These are phyloP conservation scores for Chernovozyma aurita DNA, from an alignment of 1,139 yeast genomes.

Conservation along the genomic window DNA sequence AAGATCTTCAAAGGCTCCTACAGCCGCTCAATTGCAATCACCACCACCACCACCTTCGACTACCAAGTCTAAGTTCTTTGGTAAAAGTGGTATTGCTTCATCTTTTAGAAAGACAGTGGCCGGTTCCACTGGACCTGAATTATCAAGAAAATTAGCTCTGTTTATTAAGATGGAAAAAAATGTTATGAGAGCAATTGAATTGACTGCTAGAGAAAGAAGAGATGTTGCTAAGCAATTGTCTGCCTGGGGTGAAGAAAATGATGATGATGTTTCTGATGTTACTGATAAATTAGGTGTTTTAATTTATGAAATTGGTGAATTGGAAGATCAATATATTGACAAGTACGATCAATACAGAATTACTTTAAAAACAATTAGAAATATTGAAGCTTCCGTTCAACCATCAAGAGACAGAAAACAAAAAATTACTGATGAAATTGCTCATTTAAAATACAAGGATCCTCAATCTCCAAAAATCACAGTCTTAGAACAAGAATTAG, in stretches of 20 bases:
- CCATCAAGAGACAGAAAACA: conserved; percentile 98
- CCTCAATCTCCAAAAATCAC: conserved; percentile 95
- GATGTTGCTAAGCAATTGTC: conserved; percentile 96
- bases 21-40: conserved; percentile 89
- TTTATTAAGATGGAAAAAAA: conserved; percentile 95
- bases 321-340: conserved; percentile 97
- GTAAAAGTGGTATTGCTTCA: conserved; percentile 80
- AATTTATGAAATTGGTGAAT: conserved; percentile 93
- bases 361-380: conserved; percentile 90
- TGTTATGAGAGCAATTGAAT: conserved; percentile 89
- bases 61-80: conserved; percentile 82
- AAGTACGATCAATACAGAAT: conserved; percentile 97
- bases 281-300: conserved; percentile 96
- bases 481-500: conserved; percentile 95
- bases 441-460: conserved; percentile 95
- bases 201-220: conserved; percentile 92
- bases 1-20: conserved; percentile 93
- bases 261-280: conserved; percentile 94
- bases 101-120: conserved; percentile 84
- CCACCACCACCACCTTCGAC: conserved; percentile 95
- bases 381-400: conserved; percentile 95
- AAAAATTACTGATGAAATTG: conserved; percentile 95
- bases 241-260: conserved; percentile 97
- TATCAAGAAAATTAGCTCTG: conserved; percentile 84
- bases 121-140: conserved; percentile 92